Percentiles rank a stretch among this genome's conserved stretches.
phyloP scores from a whole-genome alignment of 208 protist genomes.

The Leptomonas seymouri region DNA sequence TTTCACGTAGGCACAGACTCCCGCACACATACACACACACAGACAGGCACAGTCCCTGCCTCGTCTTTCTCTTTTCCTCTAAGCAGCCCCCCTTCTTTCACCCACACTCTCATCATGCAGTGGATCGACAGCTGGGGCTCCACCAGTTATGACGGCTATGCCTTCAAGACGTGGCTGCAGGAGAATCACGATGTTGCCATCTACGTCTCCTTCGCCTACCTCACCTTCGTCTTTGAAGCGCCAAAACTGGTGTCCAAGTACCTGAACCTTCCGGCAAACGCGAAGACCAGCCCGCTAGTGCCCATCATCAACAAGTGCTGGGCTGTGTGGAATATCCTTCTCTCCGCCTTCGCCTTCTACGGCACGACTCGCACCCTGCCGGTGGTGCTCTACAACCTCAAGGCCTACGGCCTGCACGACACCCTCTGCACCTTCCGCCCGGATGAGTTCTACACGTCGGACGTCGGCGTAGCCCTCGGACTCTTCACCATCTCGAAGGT shows the following conservation, averaged over 20 bases:
- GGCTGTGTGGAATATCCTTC: slow-evolving; percentile 91
- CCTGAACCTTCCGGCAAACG: slow-evolving; percentile 25
- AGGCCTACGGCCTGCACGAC: slow-evolving; percentile 54
- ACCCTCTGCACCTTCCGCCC: slow-evolving; percentile 69
- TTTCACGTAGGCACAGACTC: neutral
- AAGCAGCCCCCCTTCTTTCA: neutral
- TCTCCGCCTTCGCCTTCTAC: slow-evolving; percentile 83
- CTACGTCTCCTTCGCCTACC: slow-evolving; percentile 49
- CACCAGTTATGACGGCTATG: slow-evolving; percentile 66
- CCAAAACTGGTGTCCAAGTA: slow-evolving; percentile 40
- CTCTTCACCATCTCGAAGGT: slow-evolving; percentile 86
- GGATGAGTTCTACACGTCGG: slow-evolving; percentile 58
- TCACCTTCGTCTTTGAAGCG: slow-evolving; percentile 56
- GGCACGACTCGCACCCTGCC: slow-evolving; percentile 69
- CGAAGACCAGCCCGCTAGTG: slow-evolving; percentile 33
- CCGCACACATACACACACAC: too few species aligned
- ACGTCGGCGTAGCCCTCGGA: slow-evolving; percentile 67
- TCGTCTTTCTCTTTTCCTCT: neutral
- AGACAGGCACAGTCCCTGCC: too few species aligned
- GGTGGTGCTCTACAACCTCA: slow-evolving; percentile 38
- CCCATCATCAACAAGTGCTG: slow-evolving; percentile 53
- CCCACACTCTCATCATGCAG: slow-evolving; percentile 25
- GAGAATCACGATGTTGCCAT: slow-evolving; percentile 62
- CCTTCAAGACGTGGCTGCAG: slow-evolving; percentile 51
- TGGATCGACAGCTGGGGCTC: slow-evolving; percentile 59